Evolutionary conservation across 495 filamentous ascomycete species (phyloP).

Genomic region (Neurospora sp.): DNA sequence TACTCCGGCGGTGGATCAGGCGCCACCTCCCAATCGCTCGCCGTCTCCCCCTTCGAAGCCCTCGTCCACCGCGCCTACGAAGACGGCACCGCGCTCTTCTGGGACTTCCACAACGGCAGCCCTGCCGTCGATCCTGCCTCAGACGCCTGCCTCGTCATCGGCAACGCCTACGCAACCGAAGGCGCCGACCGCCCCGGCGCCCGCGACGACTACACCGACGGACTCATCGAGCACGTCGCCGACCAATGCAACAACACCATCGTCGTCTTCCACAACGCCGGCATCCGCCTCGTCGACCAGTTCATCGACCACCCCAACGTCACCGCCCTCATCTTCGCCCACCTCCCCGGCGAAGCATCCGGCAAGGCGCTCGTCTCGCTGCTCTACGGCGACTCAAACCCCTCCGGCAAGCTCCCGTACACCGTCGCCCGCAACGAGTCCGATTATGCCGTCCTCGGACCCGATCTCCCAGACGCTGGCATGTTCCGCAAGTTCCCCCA

Average conservation of each 20-base stretch:
- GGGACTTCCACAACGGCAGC: slow-evolving; percentile 32
- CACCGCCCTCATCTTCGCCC: slow-evolving; percentile 50
- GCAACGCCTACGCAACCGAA: slow-evolving; percentile 52
- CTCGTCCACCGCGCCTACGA: slow-evolving; percentile 42
- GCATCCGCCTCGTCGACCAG: slow-evolving; percentile 45
- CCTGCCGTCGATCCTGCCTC: slow-evolving; percentile 37
- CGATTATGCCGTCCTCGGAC: slow-evolving; percentile 45
- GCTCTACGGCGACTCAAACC: slow-evolving; percentile 49
- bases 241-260: slow-evolving; percentile 49
- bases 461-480: slow-evolving; percentile 21
- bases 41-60: slow-evolving; percentile 49
- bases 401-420: slow-evolving; percentile 60
- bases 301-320: slow-evolving; percentile 54
- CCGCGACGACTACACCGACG: slow-evolving; percentile 44
- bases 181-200: slow-evolving; percentile 33
- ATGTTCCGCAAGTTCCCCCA: slow-evolving; percentile 40
- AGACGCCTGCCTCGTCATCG: slow-evolving; percentile 58
- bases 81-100: slow-evolving; percentile 46
- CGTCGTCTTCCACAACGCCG: slow-evolving; percentile 52
- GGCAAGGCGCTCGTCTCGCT: slow-evolving; percentile 47
- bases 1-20: slow-evolving; percentile 52
- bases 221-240: slow-evolving; percentile 47
- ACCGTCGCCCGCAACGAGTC: slow-evolving; percentile 54
- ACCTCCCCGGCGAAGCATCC: slow-evolving; percentile 52
- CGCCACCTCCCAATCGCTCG: slow-evolving; percentile 41